Evolutionary conservation across 306 rosid genomes (phyloP), one percentile per base, ranked within the genome.

Genomic region (Phaseolus lunatus): DNA sequence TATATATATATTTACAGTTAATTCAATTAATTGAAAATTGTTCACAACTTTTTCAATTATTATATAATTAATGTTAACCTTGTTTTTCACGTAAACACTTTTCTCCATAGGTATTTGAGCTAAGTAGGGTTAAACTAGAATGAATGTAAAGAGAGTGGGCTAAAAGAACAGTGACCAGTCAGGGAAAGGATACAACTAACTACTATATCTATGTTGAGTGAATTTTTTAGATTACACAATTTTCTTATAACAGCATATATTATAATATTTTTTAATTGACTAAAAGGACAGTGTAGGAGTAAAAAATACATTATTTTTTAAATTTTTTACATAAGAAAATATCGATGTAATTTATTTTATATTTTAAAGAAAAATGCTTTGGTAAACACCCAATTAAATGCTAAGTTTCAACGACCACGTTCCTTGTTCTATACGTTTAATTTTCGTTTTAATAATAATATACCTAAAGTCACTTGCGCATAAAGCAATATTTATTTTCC

Each of bases 401-500:
- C 63, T 56, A 19, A 19, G 31, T 56, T 56, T 56, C 63, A 56
- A 56, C 33, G 24, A 37, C 4, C 12, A 3, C 13, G 5, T 26
- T n/a, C 19, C 65, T 58, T 58, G 19, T 56, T 26, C 19, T 58
- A 24, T 13, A 58, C 65, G 65, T 58, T 58, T 26, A 13, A 24
- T 58, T 16, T 57, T 24, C 20, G 15, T 33, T 62, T 62, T n/a
- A 62, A 62, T 33, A 62, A 62, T 33, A 62, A 31, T 62, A 7
- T n/a, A 1, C 16, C 70, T 18, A 37, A 37, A 64, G 49, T 64
- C n/a, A 2, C 48, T 3, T 16, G 27, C 23, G 48, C 48, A 64
- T 64, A 64, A 62, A 62, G 24, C 68, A 62, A 62, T 33, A 62
- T 33, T 62, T n/a, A n/a, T 62, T 33, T 62, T 61, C 43, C 43